Evolutionary conservation across 306 rosid genomes (phyloP).

Genomic region (Lablab purpureus): DNA sequence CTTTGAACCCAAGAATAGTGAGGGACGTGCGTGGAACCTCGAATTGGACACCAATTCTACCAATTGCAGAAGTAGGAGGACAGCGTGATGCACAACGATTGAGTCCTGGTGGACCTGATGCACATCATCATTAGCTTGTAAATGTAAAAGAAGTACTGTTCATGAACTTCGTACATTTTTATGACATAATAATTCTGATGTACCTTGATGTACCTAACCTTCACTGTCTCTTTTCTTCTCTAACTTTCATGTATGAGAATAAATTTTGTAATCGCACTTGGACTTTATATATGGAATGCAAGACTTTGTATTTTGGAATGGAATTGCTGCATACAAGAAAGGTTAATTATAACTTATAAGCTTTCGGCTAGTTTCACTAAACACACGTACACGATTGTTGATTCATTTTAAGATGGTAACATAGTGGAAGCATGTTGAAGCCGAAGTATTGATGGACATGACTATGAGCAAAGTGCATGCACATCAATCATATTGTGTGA

Average conservation of each 20-base stretch:
- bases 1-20: conserved; percentile 44
- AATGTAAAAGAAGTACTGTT: background rate
- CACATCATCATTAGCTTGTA: conserved; percentile 51
- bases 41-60: conserved; percentile 34
- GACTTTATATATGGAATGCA: background rate
- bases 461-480: background rate
- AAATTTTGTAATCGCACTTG: background rate
- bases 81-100: conserved; percentile 42
- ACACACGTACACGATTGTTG: too few relatives aligned
- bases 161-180: background rate
- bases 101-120: conserved; percentile 77
- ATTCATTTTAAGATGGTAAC: background rate
- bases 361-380: too few relatives aligned
- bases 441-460: background rate
- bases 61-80: conserved; percentile 24
- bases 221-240: background rate
- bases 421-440: background rate
- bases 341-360: too few relatives aligned
- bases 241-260: background rate
- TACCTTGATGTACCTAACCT: background rate
- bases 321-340: too few relatives aligned
- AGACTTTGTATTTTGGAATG: background rate
- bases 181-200: too few relatives aligned
- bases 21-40: conserved; percentile 26
- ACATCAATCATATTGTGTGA: background rate